phyloP scores from a whole-genome alignment of 306 rosid species.

The Carpinus viminea region DNA sequence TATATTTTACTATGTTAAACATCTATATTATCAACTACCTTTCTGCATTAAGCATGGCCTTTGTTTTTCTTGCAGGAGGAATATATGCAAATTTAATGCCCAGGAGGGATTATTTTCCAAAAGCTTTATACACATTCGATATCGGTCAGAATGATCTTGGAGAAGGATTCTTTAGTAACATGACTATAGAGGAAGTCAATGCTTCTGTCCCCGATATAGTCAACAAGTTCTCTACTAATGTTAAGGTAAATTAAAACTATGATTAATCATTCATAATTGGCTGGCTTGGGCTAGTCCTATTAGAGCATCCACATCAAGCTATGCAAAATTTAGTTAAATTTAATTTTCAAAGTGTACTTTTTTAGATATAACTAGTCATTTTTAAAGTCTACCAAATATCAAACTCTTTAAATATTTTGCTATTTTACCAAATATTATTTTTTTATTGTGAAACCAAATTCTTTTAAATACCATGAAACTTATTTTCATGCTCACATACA shows the following conservation, averaged over 20 bases:
- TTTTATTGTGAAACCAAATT: no score
- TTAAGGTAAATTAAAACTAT: slow-evolving; percentile 34
- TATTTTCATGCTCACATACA: no score
- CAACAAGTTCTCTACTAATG: slow-evolving; percentile 25
- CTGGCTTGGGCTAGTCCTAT: background rate
- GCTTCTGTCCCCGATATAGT: slow-evolving; percentile 42
- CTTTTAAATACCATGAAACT: no score
- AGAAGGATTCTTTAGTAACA: slow-evolving; percentile 9
- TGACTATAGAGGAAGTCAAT: slow-evolving; percentile 33
- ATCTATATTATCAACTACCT: background rate
- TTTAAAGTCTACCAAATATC: no score
- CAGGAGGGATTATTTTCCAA: slow-evolving; percentile 1
- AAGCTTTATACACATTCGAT: slow-evolving; percentile 36
- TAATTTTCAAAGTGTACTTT: no score
- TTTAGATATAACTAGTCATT: no score
- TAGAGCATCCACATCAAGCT: no score
- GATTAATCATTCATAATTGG: background rate
- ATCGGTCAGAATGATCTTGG: slow-evolving; percentile 37
- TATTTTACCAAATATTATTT: no score
- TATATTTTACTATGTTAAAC: background rate
- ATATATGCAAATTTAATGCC: slow-evolving; percentile 9
- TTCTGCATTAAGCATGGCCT: background rate
- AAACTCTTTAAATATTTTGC: no score
- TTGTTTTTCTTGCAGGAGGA: slow-evolving; percentile 10
- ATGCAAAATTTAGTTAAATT: no score